Conservation (phyloP, 2,329 filamentous ascomycete species). For the Diaporthe citrichinensis region DNA sequence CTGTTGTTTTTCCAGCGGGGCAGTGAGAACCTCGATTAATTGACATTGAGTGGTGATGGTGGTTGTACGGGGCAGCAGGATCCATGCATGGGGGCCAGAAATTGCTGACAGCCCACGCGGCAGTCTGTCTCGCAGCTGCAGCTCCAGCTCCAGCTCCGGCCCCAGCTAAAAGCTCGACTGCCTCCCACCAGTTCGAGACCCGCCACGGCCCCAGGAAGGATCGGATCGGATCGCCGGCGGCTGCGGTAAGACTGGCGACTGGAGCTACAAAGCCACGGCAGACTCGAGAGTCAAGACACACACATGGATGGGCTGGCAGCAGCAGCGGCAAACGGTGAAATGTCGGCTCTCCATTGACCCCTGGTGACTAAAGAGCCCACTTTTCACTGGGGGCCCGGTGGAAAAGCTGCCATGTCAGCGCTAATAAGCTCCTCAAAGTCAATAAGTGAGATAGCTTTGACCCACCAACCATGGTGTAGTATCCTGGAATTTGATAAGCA, state of each 20-base stretch:
- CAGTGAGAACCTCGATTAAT: not conserved
- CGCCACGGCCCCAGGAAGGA: constrained; percentile 6
- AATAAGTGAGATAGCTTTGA: not conserved
- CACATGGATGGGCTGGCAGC: not conserved
- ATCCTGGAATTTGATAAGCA: not conserved
- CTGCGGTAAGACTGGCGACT: constrained; percentile 23
- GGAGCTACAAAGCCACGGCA: not conserved
- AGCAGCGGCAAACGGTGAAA: not conserved
- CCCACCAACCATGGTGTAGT: not conserved
- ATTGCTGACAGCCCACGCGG: not conserved
- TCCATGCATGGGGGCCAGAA: not conserved
- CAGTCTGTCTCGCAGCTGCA: not conserved
- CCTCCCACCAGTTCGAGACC: constrained; percentile 29
- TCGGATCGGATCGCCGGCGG: constrained; percentile 11
- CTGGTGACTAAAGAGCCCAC: not conserved
- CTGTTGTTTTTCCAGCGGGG: not conserved
- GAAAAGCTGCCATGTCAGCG: not conserved
- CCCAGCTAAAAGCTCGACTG: not conserved
- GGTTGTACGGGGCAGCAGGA: not conserved
- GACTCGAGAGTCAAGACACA: not conserved
- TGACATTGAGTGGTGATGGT: not conserved
- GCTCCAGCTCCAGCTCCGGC: not conserved
- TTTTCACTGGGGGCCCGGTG: not conserved
- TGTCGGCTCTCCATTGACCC: not conserved
- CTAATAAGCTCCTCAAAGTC: not conserved